Base-by-base conservation (phyloP, 2,329 filamentous ascomycete species). In the Claviceps sorghi region DNA sequence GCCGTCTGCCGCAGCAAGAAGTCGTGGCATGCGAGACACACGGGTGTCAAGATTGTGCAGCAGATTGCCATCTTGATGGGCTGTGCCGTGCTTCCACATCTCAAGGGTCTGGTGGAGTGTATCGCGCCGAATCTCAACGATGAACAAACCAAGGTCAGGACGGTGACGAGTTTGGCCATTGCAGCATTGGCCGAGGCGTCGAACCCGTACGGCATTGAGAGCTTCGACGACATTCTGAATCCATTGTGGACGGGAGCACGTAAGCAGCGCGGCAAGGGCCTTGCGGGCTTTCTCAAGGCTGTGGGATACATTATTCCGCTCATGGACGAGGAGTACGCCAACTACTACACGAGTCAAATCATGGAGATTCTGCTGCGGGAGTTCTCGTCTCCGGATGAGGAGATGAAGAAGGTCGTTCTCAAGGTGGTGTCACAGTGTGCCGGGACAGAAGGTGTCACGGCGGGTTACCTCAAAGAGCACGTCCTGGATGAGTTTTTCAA, bases 271-370 rank as follows among this genome's bases (percentile, higher is more conserved):
- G 93, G 93, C 57, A 98, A 98, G 67, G 90, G 91, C 61, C 77
- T 98, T 45, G 91, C 93, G 26, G 91, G 89, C 15, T 98, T 96
- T 69, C 75, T 98, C 56, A 98, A 98, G 71, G 93, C 93, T 47
- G 91, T 98, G 44, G 93, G 93, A 29, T 97, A 93, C 67, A 95
- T 98, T 64, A 97, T 98, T 57, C 93, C 93, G 4, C 79, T 98
- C 50, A 98, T 98, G 93, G 93, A 98, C 71, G 93, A 98, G 69
- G 93, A 98, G 65, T 97, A 96, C 67, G 91, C 93, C 69, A 97
- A 96, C 66, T 98, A 98, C 72, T 98, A 98, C 64, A 97, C 93
- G 9, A 88, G 83, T 59, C 90, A 98, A 68, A 96, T 98, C 62
- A 97, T 98, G 91, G 93, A 97, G 68, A 97, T 97, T 62, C 73